Conservation (phyloP, 345 rosid species). For the Brassica incana region DNA sequence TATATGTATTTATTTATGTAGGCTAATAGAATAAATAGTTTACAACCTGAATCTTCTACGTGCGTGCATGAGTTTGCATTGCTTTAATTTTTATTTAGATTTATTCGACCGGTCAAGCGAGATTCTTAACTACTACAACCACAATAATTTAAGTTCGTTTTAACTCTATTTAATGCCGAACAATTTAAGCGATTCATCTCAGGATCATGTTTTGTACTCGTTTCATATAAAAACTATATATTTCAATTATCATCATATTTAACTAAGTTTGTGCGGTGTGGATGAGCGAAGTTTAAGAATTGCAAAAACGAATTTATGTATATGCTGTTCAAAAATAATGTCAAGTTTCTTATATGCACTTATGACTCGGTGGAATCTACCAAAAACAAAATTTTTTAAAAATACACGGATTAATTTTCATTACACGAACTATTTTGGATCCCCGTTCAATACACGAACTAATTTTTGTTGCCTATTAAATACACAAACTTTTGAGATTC, state of each 20-base stretch:
- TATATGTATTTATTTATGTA: neutral
- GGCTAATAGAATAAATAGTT: neutral
- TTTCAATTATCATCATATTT: neutral
- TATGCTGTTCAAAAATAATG: neutral
- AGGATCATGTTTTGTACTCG: neutral
- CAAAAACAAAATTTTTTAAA: neutral
- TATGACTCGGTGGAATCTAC: neutral
- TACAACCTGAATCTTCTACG: neutral
- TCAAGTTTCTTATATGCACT: neutral
- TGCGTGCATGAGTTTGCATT: slow-evolving; percentile 14
- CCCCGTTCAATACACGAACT: no score
- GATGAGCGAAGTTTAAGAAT: neutral
- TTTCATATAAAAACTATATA: slow-evolving; percentile 3
- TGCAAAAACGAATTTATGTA: neutral
- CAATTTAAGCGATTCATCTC: slow-evolving; percentile 21
- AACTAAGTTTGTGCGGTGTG: neutral
- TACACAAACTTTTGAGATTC: no score
- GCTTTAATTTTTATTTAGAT: neutral
- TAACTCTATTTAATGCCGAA: slow-evolving; percentile 24
- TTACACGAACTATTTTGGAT: no score
- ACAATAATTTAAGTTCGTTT: slow-evolving; percentile 30
- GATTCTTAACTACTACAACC: slow-evolving; percentile 40
- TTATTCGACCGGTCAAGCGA: slow-evolving; percentile 28
- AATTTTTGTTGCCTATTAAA: no score
- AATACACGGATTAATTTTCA: no score